Percentiles rank a stretch among this genome's conserved stretches.
Evolutionary conservation across 1,284 basidiomycete species (phyloP).

Genomic region (Ganoderma sp.): DNA sequence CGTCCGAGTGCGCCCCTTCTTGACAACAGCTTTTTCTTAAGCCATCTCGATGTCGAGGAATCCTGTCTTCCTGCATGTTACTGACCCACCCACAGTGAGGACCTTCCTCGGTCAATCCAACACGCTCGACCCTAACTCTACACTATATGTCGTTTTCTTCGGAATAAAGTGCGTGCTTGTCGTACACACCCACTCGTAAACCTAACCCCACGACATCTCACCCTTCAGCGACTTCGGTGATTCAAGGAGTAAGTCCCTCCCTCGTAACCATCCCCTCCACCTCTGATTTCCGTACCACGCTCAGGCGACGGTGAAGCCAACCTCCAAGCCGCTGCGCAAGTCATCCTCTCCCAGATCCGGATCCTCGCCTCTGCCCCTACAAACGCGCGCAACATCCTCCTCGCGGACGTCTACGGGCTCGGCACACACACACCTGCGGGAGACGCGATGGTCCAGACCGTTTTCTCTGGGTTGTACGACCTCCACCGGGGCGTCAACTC

Average conservation of each 20-base stretch:
- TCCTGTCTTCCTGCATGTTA: no score
- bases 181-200: neutral
- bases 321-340: slow-evolving; percentile 43
- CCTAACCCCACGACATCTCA: neutral
- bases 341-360: slow-evolving; percentile 42
- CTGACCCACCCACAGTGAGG: slow-evolving; percentile 28
- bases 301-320: slow-evolving; percentile 42
- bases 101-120: slow-evolving; percentile 43
- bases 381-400: slow-evolving; percentile 40
- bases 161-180: slow-evolving; percentile 45
- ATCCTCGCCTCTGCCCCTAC: slow-evolving; percentile 40
- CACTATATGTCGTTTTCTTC: slow-evolving; percentile 46
- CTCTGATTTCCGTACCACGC: neutral
- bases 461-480: slow-evolving; percentile 37
- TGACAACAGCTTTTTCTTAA: no score
- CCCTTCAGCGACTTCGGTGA: slow-evolving; percentile 38
- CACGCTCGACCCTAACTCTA: slow-evolving; percentile 40
- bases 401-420: slow-evolving; percentile 42
- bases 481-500: slow-evolving; percentile 29
- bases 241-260: slow-evolving; percentile 34
- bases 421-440: slow-evolving; percentile 37
- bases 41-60: no score
- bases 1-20: no score
- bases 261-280: neutral
- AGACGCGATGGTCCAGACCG: slow-evolving; percentile 40